phyloP scores from a whole-genome alignment of 176 grass and related monocot species.

The Oryza meridionalis region DNA sequence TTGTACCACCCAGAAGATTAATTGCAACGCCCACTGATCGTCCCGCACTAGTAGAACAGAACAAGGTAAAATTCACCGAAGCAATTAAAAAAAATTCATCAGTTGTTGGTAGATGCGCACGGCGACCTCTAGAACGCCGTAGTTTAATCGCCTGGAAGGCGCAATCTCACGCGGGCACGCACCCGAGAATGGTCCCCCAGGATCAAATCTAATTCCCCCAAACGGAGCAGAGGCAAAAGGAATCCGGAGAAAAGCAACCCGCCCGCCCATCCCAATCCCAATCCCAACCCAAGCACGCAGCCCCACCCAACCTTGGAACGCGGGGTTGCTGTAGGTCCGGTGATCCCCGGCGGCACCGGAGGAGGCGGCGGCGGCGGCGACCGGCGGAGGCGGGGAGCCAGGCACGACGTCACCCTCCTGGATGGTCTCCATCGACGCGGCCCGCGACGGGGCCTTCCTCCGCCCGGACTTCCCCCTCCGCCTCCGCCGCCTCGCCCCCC shows the following conservation, averaged over 20 bases:
- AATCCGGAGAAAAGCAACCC: background rate
- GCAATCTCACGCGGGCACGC: slow-evolving; percentile 31
- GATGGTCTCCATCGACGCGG: slow-evolving; percentile 89
- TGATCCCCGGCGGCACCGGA: slow-evolving; percentile 40
- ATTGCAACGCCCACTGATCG: slow-evolving; percentile 16
- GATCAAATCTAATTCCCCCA: slow-evolving; percentile 44
- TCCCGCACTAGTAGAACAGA: slow-evolving; percentile 27
- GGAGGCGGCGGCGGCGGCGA: too few relatives aligned
- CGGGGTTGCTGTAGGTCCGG: slow-evolving; percentile 55
- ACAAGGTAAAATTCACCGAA: slow-evolving; percentile 7
- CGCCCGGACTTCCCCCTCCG: slow-evolving; percentile 10
- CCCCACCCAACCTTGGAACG: slow-evolving; percentile 61
- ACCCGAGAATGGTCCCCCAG: slow-evolving; percentile 41
- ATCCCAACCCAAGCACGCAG: background rate
- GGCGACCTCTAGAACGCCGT: slow-evolving; percentile 32
- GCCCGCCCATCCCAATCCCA: background rate
- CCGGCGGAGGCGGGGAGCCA: slow-evolving; percentile 5
- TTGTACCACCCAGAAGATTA: background rate
- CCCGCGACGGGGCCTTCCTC: slow-evolving; percentile 55
- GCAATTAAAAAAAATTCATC: slow-evolving; percentile 15
- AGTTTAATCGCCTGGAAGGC: slow-evolving; percentile 26
- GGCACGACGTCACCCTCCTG: slow-evolving; percentile 58
- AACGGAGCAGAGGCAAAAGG: background rate
- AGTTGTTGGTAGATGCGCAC: background rate
- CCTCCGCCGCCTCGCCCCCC: slow-evolving; percentile 20